A percentile compares a stretch with the other conserved stretches of the same genome.
Evolutionary conservation across 441 rosid species (phyloP).

Genomic region (Codiaeum variegatum): DNA sequence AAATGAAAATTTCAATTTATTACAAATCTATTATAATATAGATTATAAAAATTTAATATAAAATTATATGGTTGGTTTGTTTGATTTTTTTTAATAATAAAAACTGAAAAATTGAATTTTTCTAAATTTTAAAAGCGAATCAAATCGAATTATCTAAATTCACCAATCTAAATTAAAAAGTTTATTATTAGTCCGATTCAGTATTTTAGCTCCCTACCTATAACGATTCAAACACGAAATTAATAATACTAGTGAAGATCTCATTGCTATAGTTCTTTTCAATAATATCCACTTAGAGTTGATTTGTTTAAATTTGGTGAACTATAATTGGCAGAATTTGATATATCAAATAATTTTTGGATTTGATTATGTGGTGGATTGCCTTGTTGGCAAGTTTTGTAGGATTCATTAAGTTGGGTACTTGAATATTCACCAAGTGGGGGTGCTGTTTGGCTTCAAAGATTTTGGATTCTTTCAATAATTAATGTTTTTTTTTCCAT

Average conservation of each 20-base stretch:
- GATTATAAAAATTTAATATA: no score
- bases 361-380: conserved; percentile 6
- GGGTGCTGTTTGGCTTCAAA: not conserved
- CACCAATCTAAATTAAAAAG: no score
- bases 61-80: no score
- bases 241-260: conserved; percentile 1
- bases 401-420: conserved; percentile 1
- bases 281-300: not conserved
- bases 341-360: not conserved
- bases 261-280: not conserved
- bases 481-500: not conserved
- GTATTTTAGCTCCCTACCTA: no score
- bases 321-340: not conserved
- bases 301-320: not conserved
- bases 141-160: no score
- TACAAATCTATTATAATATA: no score
- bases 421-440: conserved; percentile 1
- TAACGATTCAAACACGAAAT: conserved; percentile 9
- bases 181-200: no score
- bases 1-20: no score
- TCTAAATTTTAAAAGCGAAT: no score
- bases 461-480: not conserved
- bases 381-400: not conserved
- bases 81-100: no score
- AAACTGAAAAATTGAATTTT: no score